A percentile compares a stretch with the other conserved stretches of the same genome.
Evolutionary conservation across 176 grass and related monocot species (phyloP).

Genomic region (Phragmites australis): DNA sequence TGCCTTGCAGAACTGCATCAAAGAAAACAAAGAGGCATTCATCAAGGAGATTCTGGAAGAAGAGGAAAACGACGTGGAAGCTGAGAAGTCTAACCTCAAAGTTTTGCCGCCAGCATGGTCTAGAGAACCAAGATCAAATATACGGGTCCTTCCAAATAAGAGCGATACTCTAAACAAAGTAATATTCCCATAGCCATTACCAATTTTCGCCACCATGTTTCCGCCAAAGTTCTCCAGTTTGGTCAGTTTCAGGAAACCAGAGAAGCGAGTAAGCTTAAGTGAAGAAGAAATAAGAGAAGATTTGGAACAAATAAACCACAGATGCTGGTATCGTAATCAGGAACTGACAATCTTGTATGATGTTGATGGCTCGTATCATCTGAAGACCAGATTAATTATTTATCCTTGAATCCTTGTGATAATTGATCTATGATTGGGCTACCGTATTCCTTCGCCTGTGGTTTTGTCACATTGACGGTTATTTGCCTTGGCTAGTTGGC

Average conservation of each 20-base stretch:
- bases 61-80: slow-evolving; percentile 42
- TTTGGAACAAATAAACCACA: neutral
- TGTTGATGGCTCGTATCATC: neutral
- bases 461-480: neutral
- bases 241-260: neutral
- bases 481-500: neutral
- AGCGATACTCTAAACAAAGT: neutral
- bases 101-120: slow-evolving; percentile 59
- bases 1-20: slow-evolving; percentile 64
- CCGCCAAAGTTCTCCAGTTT: neutral
- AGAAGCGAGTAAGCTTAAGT: no score
- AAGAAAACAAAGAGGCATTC: slow-evolving; percentile 60
- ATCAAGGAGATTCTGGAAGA: slow-evolving; percentile 62
- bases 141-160: neutral
- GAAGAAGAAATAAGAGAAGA: neutral
- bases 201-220: neutral
- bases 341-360: neutral
- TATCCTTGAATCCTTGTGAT: neutral
- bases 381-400: neutral
- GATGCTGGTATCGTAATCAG: neutral
- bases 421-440: neutral
- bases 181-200: neutral
- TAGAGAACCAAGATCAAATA: slow-evolving; percentile 53
- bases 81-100: slow-evolving; percentile 32
- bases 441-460: neutral